These are phyloP conservation scores for Carex myosuroides DNA, from an alignment of 176 grass and related monocot species.

Conservation along the genomic window DNA sequence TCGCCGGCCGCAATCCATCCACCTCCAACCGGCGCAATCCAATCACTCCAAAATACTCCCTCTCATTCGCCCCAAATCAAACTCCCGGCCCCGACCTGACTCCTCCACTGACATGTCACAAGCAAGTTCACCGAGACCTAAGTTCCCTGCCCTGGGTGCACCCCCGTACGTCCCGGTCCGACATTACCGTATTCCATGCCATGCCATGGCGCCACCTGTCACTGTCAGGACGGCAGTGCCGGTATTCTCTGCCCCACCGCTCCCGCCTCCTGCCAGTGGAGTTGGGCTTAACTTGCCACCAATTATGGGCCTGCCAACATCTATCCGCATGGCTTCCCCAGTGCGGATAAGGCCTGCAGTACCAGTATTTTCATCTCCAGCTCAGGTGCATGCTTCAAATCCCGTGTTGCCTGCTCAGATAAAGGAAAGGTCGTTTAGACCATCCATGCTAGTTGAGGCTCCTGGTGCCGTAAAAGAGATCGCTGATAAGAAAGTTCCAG, in stretches of 20 bases:
- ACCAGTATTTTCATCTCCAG: constrained; percentile 49
- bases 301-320: constrained; percentile 45
- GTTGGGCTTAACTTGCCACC: constrained; percentile 53
- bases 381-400: constrained; percentile 26
- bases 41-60: constrained; percentile 90
- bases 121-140: constrained; percentile 34
- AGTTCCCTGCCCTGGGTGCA: constrained; percentile 68
- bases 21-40: constrained; percentile 46
- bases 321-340: constrained; percentile 74
- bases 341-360: constrained; percentile 67
- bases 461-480: constrained; percentile 40
- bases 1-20: constrained; percentile 30
- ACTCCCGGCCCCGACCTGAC: constrained; percentile 50
- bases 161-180: constrained; percentile 88
- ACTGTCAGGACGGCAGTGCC: constrained; percentile 83
- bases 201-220: constrained; percentile 89
- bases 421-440: constrained; percentile 40
- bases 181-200: constrained; percentile 59
- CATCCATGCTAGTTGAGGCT: constrained; percentile 26
- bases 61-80: constrained; percentile 66
- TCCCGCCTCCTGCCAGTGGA: constrained; percentile 47
- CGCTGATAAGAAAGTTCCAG: constrained; percentile 7
- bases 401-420: constrained; percentile 45
- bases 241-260: constrained; percentile 92
- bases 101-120: constrained; percentile 37